Conservation (phyloP, 306 rosid species). For the Myrica gale region DNA sequence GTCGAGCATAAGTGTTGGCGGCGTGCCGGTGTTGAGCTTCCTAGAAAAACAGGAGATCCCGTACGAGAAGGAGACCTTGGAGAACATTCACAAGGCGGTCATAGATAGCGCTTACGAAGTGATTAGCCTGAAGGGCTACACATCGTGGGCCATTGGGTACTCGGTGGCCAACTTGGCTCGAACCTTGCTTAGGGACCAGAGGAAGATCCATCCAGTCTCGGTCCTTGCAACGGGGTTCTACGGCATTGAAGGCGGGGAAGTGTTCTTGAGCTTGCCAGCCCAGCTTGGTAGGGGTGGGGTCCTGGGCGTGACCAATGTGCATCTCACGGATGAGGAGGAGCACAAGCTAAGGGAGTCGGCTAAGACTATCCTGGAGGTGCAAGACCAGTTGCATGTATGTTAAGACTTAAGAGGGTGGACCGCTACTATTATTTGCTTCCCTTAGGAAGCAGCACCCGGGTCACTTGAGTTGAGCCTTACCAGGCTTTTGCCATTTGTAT, state of each 20-base stretch:
- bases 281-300: slow-evolving; percentile 80
- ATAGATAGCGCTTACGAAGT: slow-evolving; percentile 75
- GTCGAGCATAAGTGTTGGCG: slow-evolving; percentile 94
- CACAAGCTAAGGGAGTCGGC: slow-evolving; percentile 66
- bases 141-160: slow-evolving; percentile 96
- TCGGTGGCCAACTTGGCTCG: slow-evolving; percentile 70
- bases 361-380: slow-evolving; percentile 55
- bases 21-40: slow-evolving; percentile 82
- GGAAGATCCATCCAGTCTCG: slow-evolving; percentile 80
- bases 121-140: slow-evolving; percentile 77
- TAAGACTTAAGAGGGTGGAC: neutral
- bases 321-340: slow-evolving; percentile 58
- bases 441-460: too few species aligned
- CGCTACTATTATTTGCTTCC: neutral
- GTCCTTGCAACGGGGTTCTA: slow-evolving; percentile 75
- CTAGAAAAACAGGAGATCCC: slow-evolving; percentile 59
- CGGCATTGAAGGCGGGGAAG: slow-evolving; percentile 60
- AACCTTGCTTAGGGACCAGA: slow-evolving; percentile 62
- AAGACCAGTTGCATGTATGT: slow-evolving; percentile 59
- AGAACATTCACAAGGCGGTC: slow-evolving; percentile 69
- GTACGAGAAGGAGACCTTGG: slow-evolving; percentile 69
- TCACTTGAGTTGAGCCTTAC: too few species aligned
- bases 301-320: slow-evolving; percentile 72
- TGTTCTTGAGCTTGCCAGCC: slow-evolving; percentile 83
- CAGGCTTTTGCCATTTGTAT: too few species aligned